These are phyloP conservation scores for Tuber borchii DNA, from an alignment of 495 filamentous ascomycete genomes.

Conservation along the genomic window DNA sequence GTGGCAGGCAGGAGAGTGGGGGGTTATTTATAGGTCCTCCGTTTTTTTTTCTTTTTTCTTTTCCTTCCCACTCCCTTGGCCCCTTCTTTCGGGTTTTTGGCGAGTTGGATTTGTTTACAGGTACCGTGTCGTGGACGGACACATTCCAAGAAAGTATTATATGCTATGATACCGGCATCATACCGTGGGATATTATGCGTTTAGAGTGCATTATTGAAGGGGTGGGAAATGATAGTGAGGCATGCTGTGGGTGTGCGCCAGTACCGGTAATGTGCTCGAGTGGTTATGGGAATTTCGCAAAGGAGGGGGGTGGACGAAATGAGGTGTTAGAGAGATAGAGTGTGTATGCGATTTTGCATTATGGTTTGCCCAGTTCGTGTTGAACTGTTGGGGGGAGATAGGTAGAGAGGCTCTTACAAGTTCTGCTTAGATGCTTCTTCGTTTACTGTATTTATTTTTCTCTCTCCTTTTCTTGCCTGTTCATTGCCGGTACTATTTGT, in stretches of 20 bases:
- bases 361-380: neutral
- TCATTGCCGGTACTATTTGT: neutral
- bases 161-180: neutral
- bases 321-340: neutral
- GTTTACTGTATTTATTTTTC: neutral
- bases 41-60: neutral
- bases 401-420: neutral
- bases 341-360: neutral
- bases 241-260: neutral
- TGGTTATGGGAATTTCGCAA: neutral
- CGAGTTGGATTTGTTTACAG: neutral
- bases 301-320: neutral
- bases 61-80: neutral
- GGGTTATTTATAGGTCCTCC: neutral
- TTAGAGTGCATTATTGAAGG: neutral
- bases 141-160: neutral
- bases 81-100: neutral
- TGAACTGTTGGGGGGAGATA: neutral
- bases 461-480: neutral
- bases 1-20: neutral
- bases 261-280: neutral
- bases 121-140: neutral
- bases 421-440: neutral
- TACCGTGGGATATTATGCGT: neutral
- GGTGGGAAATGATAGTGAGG: neutral